Evolutionary conservation across 2,329 filamentous ascomycete species (phyloP), one percentile per base, ranked within the genome.

Genomic region (Pestalotiopsis sp.): DNA sequence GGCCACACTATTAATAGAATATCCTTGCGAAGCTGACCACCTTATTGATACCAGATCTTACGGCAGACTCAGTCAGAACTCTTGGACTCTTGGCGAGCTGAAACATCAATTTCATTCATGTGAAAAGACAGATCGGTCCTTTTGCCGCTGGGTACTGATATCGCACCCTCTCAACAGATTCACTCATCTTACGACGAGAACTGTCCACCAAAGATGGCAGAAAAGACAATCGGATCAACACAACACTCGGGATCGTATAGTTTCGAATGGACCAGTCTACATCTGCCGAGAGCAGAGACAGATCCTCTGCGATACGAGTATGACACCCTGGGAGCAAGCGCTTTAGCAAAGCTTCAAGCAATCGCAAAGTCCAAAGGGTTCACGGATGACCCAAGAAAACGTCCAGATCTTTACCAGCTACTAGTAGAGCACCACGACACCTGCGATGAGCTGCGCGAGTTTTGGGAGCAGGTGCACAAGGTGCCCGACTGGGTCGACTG

Each of bases 401-500:
- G 68, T 49, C 65, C 69, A 7, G 69, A 70, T 49, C 45, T 70
- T 9, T 69, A 70, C 23, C 69, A 69, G 23, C 25, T 70, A 39
- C 31, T 70, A 7, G 57, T 38, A 27, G 68, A 70, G 12, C 62
- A 68, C 9, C 68, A 66, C 20, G 65, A 27, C 12, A 65, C 38
- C 41, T 41, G 68, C 31, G 45, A 64, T 14, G 58, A 64, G 27
- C 68, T 70, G 9, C 17, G 31, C 12, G n/a, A 38, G 12, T 78
- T 92, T 5, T 92, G 90, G 90, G 76, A 78, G 1, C 81, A 91
- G 70, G 81, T 90, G 36, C 87, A 88, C 64, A 86, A 82, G 0
- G 82, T 91, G 3, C 90, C 90, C 0, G 81, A 84, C 0, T 92
- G 90, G 89, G 90, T 92, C 0, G 86, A 92, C 70, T 92, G 90